These are phyloP conservation scores for Limnomonas spitsbergensis DNA, from an alignment of 139 green algal species.

Conservation along the genomic window DNA sequence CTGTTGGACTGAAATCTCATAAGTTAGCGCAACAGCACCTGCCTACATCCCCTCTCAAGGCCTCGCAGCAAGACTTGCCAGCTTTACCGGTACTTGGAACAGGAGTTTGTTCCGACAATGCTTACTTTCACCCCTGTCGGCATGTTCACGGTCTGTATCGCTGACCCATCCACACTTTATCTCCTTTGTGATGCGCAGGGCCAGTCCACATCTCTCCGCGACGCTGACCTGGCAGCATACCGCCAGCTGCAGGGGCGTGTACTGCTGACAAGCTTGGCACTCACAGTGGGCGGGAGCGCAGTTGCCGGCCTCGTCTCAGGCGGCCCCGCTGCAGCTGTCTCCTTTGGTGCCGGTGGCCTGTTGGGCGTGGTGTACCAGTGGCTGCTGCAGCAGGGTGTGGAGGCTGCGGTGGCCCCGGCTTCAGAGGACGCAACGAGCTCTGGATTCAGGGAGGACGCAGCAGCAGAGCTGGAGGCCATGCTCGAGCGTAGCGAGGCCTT, in stretches of 20 bases:
- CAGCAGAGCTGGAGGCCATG: not conserved
- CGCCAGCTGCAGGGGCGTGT: not conserved
- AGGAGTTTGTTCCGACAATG: too few relatives aligned
- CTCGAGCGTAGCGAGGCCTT: not conserved
- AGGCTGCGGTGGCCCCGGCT: conserved; percentile 22
- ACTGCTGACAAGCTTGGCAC: not conserved
- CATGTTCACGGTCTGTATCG: too few relatives aligned
- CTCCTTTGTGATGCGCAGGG: not conserved
- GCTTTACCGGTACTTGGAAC: too few relatives aligned
- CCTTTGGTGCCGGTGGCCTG: not conserved
- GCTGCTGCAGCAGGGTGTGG: conserved; percentile 58
- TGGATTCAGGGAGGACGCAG: not conserved
- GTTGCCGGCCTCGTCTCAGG: not conserved
- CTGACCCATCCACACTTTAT: too few relatives aligned
- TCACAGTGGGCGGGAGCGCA: not conserved
- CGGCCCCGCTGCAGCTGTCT: not conserved
- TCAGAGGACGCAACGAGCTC: not conserved
- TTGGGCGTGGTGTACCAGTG: conserved; percentile 65
- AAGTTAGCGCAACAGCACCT: too few relatives aligned
- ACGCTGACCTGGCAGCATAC: not conserved
- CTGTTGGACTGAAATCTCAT: too few relatives aligned
- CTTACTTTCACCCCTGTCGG: too few relatives aligned
- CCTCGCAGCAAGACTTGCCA: too few relatives aligned
- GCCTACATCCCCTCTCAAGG: too few relatives aligned
- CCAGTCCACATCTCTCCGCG: not conserved